phyloP scores from a whole-genome alignment of 331 rosid genomes.

The Saraca asoca region DNA sequence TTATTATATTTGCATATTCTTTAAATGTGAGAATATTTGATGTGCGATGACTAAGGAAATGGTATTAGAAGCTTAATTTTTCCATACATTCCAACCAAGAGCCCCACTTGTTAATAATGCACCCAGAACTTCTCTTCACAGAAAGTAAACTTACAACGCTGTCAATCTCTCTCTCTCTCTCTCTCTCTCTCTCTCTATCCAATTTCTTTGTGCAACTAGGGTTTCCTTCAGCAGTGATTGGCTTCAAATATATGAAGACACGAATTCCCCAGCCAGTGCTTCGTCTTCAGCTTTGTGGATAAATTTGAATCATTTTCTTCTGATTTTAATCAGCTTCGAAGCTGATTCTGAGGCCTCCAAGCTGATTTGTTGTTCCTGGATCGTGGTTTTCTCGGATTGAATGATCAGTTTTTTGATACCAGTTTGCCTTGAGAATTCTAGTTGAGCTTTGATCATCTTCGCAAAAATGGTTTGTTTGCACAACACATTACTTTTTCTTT shows the following conservation, averaged over 20 bases:
- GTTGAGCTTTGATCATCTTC: constrained; percentile 27
- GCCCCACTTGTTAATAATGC: constrained; percentile 38
- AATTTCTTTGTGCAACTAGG: constrained; percentile 32
- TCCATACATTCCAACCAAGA: constrained; percentile 36
- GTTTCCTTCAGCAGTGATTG: constrained; percentile 32
- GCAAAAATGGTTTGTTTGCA: constrained; percentile 41
- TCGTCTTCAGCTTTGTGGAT: constrained; percentile 2
- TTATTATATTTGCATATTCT: constrained; percentile 33
- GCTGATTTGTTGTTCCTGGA: constrained; percentile 31
- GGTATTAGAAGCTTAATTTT: constrained; percentile 38
- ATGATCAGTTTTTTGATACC: constrained; percentile 31
- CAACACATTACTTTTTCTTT: background rate
- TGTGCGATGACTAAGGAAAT: constrained; percentile 30
- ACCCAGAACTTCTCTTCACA: constrained; percentile 24
- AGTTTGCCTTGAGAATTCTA: background rate
- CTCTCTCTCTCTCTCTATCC: background rate
- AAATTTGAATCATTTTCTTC: constrained; percentile 18
- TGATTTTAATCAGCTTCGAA: constrained; percentile 21
- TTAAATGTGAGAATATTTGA: constrained; percentile 44
- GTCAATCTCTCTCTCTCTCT: constrained; percentile 8
- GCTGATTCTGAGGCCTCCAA: constrained; percentile 18
- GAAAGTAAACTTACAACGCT: constrained; percentile 29
- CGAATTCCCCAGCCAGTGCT: background rate
- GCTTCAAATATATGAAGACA: constrained; percentile 10
- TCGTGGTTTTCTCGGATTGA: background rate